Evolutionary conservation across 805 yeast genomes (phyloP).

Genomic region (Zygosaccharomyces lentus): DNA sequence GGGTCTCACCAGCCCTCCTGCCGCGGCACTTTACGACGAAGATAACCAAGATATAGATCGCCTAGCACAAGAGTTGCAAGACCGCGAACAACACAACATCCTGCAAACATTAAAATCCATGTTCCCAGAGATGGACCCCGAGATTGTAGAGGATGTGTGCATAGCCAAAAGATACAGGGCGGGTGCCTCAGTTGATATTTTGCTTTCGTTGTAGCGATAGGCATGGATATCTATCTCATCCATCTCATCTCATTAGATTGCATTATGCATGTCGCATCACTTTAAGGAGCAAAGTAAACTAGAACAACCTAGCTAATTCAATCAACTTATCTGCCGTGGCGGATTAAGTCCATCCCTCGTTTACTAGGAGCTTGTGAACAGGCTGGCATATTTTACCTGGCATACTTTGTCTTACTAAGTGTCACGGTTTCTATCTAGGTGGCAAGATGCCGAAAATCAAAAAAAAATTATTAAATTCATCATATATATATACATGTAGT

Average conservation of each 20-base stretch:
- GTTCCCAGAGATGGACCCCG: slow-evolving; percentile 72
- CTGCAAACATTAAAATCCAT: slow-evolving; percentile 53
- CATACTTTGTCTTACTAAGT: not conserved
- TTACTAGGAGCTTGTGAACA: not conserved
- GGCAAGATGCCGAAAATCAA: not conserved
- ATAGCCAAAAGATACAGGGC: slow-evolving; percentile 59
- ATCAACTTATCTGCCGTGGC: not conserved
- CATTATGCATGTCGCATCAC: not conserved
- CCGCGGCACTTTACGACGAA: slow-evolving; percentile 13
- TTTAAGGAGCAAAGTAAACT: not conserved
- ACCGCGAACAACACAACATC: slow-evolving; percentile 44
- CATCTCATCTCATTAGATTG: not conserved
- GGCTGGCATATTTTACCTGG: not conserved
- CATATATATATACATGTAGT: not conserved
- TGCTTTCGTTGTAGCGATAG: slow-evolving; percentile 23
- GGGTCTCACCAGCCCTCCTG: not conserved
- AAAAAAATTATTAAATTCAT: not conserved
- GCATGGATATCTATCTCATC: not conserved
- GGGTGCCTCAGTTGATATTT: slow-evolving; percentile 67
- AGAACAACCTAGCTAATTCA: not conserved
- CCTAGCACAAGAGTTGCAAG: slow-evolving; percentile 38
- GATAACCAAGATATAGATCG: slow-evolving; percentile 22
- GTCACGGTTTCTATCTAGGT: not conserved
- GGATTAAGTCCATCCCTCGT: not conserved
- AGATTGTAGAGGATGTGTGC: slow-evolving; percentile 66